Evolutionary conservation across 2,329 filamentous ascomycete genomes (phyloP).

Genomic region (Aspergillus costaricaensis): DNA sequence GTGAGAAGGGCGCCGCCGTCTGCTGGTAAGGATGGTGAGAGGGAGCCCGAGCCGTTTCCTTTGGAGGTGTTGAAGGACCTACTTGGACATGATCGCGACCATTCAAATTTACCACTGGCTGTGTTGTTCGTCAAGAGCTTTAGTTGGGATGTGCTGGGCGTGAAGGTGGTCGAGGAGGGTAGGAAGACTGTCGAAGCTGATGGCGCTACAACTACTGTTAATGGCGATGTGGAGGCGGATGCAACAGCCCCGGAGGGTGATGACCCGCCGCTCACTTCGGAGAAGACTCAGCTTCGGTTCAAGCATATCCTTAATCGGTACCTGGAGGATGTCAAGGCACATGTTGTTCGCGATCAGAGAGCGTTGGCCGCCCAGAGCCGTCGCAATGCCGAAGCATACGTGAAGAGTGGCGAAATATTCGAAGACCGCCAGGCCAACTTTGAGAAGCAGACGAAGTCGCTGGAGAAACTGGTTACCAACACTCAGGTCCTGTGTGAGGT

Average conservation of each 20-base stretch:
- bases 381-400: constrained; percentile 95
- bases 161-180: constrained; percentile 72
- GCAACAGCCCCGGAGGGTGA: constrained; percentile 49
- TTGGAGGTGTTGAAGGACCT: constrained; percentile 97
- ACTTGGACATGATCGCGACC: constrained; percentile 88
- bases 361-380: constrained; percentile 81
- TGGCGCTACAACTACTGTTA: constrained; percentile 59
- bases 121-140: constrained; percentile 97
- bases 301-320: constrained; percentile 82
- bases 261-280: constrained; percentile 72
- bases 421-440: constrained; percentile 96
- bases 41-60: constrained; percentile 85
- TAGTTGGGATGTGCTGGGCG: constrained; percentile 89
- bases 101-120: constrained; percentile 84
- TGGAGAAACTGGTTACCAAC: constrained; percentile 87
- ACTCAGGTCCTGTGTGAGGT: constrained; percentile 89
- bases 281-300: constrained; percentile 82
- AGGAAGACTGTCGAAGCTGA: constrained; percentile 83
- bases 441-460: constrained; percentile 87
- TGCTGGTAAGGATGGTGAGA: constrained; percentile 59
- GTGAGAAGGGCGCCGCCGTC: constrained; percentile 64
- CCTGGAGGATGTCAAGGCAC: constrained; percentile 87
- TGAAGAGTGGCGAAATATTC: constrained; percentile 97
- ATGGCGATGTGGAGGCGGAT: constrained; percentile 48
- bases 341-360: constrained; percentile 89